Base-by-base conservation (phyloP, 148 eudicot genomes). In the Rhododendron ferrugineum region DNA sequence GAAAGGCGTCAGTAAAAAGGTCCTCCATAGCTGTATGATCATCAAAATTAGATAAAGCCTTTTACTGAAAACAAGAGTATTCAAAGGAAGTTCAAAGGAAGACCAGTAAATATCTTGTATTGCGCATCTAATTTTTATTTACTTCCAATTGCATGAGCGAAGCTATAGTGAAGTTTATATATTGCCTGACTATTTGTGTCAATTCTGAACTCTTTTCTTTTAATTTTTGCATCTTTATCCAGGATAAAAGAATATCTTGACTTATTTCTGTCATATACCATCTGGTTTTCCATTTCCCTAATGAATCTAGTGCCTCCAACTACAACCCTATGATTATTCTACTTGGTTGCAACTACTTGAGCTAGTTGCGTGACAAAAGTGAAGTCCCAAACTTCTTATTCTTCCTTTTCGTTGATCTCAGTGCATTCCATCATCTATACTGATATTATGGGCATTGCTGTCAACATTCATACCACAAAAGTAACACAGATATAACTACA, bases 1-100 rank as follows among this genome's bases (percentile, higher is more conserved):
- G 74, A 95, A 95, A n/a, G 98, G 98, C 54, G 95, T 94, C 84
- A 95, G 85, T 58, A 95, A 77, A 74, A 95, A 88, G n/a, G 97
- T 95, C 89, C 96, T 93, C 98, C 98, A 95, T 83, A 95, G 85
- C 98, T 95, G 94, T 83, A 49, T 54, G 84, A 84, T 79, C 60
- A 74, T 28, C 20, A 81, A 82, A 83, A 26, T 32, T 2, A 47
- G 62, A 75, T 10, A 56, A 47, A 34, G 34, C 26, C 37, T 26
- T 37, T 64, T 68, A 80, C 40, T 50, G 20, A 56, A 49, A 34
- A 49, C 34, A 85, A 77, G 26, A 50, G 66, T 77, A 22, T 20
- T 58, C n/a, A 54, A 5, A 83, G 32, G 16, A 75, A 70, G 32
- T 58, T 58, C 64, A 62, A 5, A 83, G 32, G 23, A 80, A 70